A percentile compares a stretch with the other conserved stretches of the same genome.
These are phyloP conservation scores for Tilletia setariae DNA, from an alignment of 1,284 basidiomycete species.

Conservation along the genomic window DNA sequence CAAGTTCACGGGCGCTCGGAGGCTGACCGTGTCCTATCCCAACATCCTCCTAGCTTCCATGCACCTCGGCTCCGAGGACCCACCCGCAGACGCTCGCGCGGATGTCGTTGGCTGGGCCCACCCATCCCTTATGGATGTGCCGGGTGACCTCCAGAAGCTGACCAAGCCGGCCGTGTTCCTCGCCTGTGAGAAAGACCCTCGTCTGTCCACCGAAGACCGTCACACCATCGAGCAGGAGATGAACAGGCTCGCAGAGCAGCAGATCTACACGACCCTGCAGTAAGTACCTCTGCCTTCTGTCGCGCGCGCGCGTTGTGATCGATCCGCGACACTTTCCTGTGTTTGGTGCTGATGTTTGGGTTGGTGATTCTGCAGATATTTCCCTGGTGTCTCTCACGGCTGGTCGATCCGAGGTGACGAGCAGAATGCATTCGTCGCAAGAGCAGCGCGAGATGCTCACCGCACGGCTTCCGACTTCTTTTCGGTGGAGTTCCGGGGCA, in stretches of 20 bases:
- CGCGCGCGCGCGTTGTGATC: no score
- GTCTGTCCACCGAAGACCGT: constrained; percentile 23
- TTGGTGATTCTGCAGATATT: constrained; percentile 2
- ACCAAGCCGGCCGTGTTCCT: constrained; percentile 24
- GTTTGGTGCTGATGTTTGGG: not conserved
- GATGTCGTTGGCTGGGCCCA: constrained; percentile 33
- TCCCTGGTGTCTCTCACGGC: constrained; percentile 24
- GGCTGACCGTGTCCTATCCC: no score
- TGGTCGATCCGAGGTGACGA: constrained; percentile 24
- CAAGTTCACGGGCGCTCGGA: no score
- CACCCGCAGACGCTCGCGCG: constrained; percentile 12
- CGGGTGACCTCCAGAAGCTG: constrained; percentile 23
- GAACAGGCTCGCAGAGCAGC: constrained; percentile 17
- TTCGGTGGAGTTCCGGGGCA: not conserved
- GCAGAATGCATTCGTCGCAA: constrained; percentile 21
- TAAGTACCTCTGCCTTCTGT: not conserved
- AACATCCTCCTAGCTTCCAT: not conserved
- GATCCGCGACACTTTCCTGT: no score
- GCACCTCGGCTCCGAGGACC: constrained; percentile 17
- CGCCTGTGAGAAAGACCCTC: constrained; percentile 21
- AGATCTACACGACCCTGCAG: constrained; percentile 20
- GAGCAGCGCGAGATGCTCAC: constrained; percentile 5
- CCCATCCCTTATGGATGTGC: constrained; percentile 22
- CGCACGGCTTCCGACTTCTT: not conserved
- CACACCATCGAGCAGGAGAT: constrained; percentile 18